A percentile compares a stretch with the other conserved stretches of the same genome.
phyloP scores from a whole-genome alignment of 805 yeast species.

The Pichia membranifaciens region DNA sequence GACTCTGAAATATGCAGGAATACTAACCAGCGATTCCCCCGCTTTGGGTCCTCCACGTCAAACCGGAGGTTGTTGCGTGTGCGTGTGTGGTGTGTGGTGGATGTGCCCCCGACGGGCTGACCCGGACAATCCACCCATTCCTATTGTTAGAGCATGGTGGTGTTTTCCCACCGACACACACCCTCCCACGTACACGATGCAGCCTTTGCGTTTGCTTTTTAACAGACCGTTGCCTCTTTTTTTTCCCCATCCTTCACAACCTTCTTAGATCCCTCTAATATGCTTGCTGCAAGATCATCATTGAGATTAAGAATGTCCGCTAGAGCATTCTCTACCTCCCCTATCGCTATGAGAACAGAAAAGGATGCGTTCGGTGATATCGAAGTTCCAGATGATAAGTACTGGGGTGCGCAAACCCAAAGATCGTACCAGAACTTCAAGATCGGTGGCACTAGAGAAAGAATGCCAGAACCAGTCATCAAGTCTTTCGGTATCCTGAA shows the following conservation, averaged over 20 bases:
- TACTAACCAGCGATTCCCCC: too few relatives aligned
- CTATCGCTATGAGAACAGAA: slow-evolving; percentile 55
- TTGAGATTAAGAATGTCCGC: slow-evolving; percentile 15
- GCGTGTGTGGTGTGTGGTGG: background rate
- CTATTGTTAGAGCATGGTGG: too few relatives aligned
- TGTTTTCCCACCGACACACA: too few relatives aligned
- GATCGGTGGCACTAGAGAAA: slow-evolving; percentile 89
- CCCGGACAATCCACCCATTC: too few relatives aligned
- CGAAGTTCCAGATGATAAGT: slow-evolving; percentile 69
- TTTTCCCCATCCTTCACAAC: background rate
- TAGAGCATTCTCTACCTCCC: slow-evolving; percentile 29
- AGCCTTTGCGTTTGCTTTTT: background rate
- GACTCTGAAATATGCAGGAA: too few relatives aligned
- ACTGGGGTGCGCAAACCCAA: slow-evolving; percentile 99
- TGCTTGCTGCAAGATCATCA: slow-evolving; percentile 26
- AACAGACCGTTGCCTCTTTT: background rate
- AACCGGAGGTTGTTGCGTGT: too few relatives aligned
- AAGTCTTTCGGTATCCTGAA: slow-evolving; percentile 90
- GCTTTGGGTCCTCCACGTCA: too few relatives aligned
- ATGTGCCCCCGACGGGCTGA: too few relatives aligned
- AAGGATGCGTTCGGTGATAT: slow-evolving; percentile 96
- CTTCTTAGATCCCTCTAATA: slow-evolving; percentile 1
- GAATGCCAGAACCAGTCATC: slow-evolving; percentile 86
- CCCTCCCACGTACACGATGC: too few relatives aligned
- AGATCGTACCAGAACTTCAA: slow-evolving; percentile 91